A percentile compares a stretch with the other conserved stretches of the same genome.
phyloP scores from a whole-genome alignment of 169 alveolate genomes.

The Babesia ovis region DNA sequence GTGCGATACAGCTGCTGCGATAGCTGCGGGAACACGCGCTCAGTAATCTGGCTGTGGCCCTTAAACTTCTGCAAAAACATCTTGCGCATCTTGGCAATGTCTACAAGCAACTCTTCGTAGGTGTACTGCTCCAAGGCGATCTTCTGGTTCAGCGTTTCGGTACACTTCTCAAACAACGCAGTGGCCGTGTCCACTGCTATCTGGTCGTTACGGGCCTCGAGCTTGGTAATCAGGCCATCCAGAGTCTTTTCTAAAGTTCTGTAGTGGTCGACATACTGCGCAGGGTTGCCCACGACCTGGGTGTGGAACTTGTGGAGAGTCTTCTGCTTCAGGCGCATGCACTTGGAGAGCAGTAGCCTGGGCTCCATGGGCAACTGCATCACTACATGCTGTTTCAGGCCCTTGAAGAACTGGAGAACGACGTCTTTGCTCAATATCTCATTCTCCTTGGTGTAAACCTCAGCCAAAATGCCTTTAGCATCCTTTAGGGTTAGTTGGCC shows the following conservation, averaged over 20 bases:
- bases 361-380: slow-evolving; percentile 53
- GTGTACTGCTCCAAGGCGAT: slow-evolving; percentile 26
- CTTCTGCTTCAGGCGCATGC: slow-evolving; percentile 38
- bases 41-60: slow-evolving; percentile 48
- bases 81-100: slow-evolving; percentile 36
- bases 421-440: slow-evolving; percentile 33
- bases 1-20: slow-evolving; percentile 29
- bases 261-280: slow-evolving; percentile 16
- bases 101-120: slow-evolving; percentile 35
- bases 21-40: slow-evolving; percentile 50
- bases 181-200: slow-evolving; percentile 27
- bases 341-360: slow-evolving; percentile 28
- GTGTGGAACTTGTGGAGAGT: slow-evolving; percentile 40
- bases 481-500: slow-evolving; percentile 20
- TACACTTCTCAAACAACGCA: slow-evolving; percentile 42
- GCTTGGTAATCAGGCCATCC: slow-evolving; percentile 46
- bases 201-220: slow-evolving; percentile 36
- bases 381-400: slow-evolving; percentile 38
- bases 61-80: slow-evolving; percentile 31
- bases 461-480: slow-evolving; percentile 20
- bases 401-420: slow-evolving; percentile 49
- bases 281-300: slow-evolving; percentile 22
- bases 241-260: slow-evolving; percentile 24
- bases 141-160: slow-evolving; percentile 8
- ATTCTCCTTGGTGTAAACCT: slow-evolving; percentile 44